Conservation (phyloP, 345 rosid species). For the Tarenaya hassleriana region DNA sequence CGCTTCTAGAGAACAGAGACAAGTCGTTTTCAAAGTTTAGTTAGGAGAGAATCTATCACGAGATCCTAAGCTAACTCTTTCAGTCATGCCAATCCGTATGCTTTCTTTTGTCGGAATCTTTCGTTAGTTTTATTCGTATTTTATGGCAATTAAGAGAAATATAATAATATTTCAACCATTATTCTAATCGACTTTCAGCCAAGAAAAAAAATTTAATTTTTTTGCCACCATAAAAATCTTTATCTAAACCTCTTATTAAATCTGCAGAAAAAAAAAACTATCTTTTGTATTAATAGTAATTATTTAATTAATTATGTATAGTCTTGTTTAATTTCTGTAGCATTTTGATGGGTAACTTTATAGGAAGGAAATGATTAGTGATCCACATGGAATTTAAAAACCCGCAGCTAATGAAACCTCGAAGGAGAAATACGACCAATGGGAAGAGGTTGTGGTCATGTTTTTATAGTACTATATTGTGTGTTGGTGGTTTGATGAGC, state of each 20-base stretch:
- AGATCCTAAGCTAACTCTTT: conserved; percentile 37
- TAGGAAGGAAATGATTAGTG: conserved; percentile 15
- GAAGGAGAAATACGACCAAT: conserved; percentile 20
- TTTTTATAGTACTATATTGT: conserved; percentile 23
- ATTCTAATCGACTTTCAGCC: no score
- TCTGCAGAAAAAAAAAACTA: no score
- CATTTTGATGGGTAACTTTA: no score
- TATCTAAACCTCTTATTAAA: no score
- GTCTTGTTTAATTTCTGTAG: no score
- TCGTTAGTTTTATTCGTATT: conserved; percentile 12
- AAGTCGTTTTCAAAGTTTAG: conserved; percentile 27
- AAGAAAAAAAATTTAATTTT: no score
- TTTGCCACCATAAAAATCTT: no score
- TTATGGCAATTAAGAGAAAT: no score
- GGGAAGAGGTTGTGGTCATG: conserved; percentile 22
- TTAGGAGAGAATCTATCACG: conserved; percentile 33
- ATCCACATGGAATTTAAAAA: not conserved
- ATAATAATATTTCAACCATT: no score
- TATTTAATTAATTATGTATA: no score
- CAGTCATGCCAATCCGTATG: conserved; percentile 31
- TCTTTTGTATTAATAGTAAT: no score
- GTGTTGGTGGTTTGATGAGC: conserved; percentile 25
- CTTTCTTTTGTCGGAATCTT: conserved; percentile 27
- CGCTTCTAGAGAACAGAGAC: conserved; percentile 30
- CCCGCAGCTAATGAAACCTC: conserved; percentile 10